Evolutionary conservation across 176 grass and related monocot species (phyloP).

Genomic region (Dendrocalamus sinicus): DNA sequence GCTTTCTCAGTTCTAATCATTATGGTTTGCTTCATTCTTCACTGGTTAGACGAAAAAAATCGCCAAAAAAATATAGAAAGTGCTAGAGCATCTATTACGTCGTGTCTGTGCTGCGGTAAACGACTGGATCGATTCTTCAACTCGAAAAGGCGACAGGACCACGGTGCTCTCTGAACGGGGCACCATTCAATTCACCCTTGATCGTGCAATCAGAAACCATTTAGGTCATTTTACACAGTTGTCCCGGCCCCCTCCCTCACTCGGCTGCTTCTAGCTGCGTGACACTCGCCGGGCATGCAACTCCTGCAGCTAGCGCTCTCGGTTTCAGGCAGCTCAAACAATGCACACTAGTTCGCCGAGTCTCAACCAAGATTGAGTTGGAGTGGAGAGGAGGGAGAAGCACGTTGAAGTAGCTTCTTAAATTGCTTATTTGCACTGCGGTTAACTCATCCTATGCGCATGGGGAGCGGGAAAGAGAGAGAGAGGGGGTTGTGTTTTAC

Average conservation of each 20-base stretch:
- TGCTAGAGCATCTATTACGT: background rate
- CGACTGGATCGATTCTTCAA: background rate
- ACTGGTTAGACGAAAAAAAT: background rate
- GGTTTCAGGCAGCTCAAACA: background rate
- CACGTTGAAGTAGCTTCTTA: too few relatives aligned
- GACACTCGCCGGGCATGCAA: background rate
- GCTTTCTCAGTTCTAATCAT: background rate
- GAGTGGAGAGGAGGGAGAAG: background rate
- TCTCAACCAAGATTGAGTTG: too few relatives aligned
- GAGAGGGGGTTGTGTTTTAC: background rate
- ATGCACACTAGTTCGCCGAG: background rate
- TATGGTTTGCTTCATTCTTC: background rate
- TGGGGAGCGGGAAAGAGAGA: too few relatives aligned
- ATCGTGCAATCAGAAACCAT: slow-evolving; percentile 1
- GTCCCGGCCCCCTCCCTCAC: background rate
- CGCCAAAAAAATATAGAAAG: background rate
- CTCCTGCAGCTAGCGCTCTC: background rate
- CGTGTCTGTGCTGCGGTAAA: background rate
- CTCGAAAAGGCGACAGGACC: background rate
- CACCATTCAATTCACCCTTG: slow-evolving; percentile 26
- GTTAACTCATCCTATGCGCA: too few relatives aligned
- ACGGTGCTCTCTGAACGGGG: background rate
- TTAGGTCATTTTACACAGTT: background rate
- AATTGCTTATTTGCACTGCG: too few relatives aligned
- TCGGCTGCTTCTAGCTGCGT: background rate